phyloP scores from a whole-genome alignment of 2,329 filamentous ascomycete genomes.

The Arachnomyces sp. region DNA sequence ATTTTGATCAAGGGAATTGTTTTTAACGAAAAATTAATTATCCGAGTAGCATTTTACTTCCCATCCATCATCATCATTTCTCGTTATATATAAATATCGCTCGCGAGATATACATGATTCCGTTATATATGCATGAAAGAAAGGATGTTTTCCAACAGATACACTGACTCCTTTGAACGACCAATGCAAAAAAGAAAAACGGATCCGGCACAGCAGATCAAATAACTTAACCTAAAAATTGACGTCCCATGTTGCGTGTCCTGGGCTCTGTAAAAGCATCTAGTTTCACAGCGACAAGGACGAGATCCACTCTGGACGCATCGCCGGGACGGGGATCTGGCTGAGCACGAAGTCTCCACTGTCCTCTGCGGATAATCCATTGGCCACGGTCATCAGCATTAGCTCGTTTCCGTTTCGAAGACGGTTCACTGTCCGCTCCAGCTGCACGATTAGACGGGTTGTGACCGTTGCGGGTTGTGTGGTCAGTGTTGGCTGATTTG shows the following conservation, averaged over 20 bases:
- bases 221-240: constrained; percentile 47
- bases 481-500: background rate
- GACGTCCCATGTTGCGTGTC: constrained; percentile 57
- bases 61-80: too few species aligned
- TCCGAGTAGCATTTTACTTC: too few species aligned
- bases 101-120: background rate
- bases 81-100: too few species aligned
- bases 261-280: constrained; percentile 62
- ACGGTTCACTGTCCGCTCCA: constrained; percentile 6
- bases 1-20: too few species aligned
- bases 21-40: too few species aligned
- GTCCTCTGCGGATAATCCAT: constrained; percentile 61
- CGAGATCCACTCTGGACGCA: constrained; percentile 51
- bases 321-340: constrained; percentile 25
- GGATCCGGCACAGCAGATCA: too few species aligned
- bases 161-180: too few species aligned
- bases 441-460: constrained; percentile 6
- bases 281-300: constrained; percentile 68
- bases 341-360: constrained; percentile 66
- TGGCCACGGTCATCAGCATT: constrained; percentile 31
- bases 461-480: constrained; percentile 1
- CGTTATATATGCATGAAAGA: background rate
- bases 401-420: constrained; percentile 39
- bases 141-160: background rate
- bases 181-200: too few species aligned